Base-by-base conservation (phyloP, 495 filamentous ascomycete genomes). In the Annulohypoxylon nitens region DNA sequence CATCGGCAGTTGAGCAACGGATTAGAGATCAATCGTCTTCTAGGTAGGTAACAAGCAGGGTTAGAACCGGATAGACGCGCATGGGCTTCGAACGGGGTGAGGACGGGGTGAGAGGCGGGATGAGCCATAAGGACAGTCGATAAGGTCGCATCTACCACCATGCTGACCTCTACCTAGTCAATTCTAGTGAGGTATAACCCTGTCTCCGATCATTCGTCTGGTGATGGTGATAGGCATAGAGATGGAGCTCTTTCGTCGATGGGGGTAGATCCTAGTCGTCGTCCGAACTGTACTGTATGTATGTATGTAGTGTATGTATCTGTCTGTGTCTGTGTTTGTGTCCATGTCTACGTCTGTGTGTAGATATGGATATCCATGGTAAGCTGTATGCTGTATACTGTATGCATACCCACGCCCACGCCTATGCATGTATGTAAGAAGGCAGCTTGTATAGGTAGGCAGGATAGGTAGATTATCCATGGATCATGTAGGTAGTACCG, bases 1-100 rank as follows among this genome's bases (percentile, higher is more conserved):
- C 25, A 33, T 68, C 72, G 72, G 72, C 67, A 75, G 72, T 75
- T 75, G 72, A 61, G 63, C 63, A 51, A 67, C 58, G 50, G 63
- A 50, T 59, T 63, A 65, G 55, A 74, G 67, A 74, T 67, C 30
- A 74, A 70, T 47, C 57, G 34, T 67, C 34, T 53, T 9, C 54
- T 26, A 23, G 48, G 48, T 8, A 11, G 25, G 20, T 7, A 26
- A 10, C 18, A 23, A 51, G 18, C 48, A 62, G 67, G 62, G 58
- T 53, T 51, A 54, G 59, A 64, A 68, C 14, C 55, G 67, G 67
- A 70, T 66, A 62, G 61, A 33, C 61, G 54, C 45, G 61, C 54
- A 69, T 5, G 16, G 23, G 63, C 6, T 45, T 33, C 36, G 55
- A 7, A 39, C 23, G 34, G 25, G 26, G 20, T 33, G 50, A 54